A percentile compares a stretch with the other conserved stretches of the same genome.
These are phyloP conservation scores for Laburnicola sp. DNA, from an alignment of 2,329 filamentous ascomycete genomes.

Conservation along the genomic window DNA sequence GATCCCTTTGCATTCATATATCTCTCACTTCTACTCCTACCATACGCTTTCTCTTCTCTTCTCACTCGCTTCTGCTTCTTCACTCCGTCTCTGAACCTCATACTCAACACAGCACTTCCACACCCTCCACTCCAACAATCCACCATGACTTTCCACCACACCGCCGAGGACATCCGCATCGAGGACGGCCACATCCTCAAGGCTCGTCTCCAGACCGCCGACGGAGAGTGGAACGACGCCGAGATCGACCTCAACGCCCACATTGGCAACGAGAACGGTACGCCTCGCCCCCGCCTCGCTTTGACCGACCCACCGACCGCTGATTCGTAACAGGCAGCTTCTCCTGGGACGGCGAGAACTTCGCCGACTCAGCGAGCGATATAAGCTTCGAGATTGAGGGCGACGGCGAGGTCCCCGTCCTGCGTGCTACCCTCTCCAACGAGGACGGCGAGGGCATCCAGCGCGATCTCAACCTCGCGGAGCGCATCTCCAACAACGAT, in stretches of 20 bases:
- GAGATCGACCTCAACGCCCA: slow-evolving; percentile 55
- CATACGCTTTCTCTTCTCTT: not conserved
- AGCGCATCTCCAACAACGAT: slow-evolving; percentile 58
- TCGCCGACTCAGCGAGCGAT: slow-evolving; percentile 52
- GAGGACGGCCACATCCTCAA: slow-evolving; percentile 56
- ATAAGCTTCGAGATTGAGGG: slow-evolving; percentile 57
- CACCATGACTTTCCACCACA: slow-evolving; percentile 53
- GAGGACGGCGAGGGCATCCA: slow-evolving; percentile 47
- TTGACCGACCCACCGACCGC: too few relatives aligned
- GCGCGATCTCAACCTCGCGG: slow-evolving; percentile 59
- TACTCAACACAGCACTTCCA: too few relatives aligned
- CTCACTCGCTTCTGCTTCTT: not conserved
- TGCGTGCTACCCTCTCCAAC: slow-evolving; percentile 55
- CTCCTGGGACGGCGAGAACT: slow-evolving; percentile 53
- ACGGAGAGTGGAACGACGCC: slow-evolving; percentile 52
- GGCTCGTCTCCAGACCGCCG: slow-evolving; percentile 46
- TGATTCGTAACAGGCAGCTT: slow-evolving; percentile 47
- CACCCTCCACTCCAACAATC: too few relatives aligned
- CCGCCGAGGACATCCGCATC: slow-evolving; percentile 52
- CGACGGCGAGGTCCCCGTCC: slow-evolving; percentile 54
- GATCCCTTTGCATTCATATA: not conserved
- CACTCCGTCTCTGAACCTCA: not conserved
- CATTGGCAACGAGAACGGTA: slow-evolving; percentile 60
- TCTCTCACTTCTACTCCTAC: not conserved
- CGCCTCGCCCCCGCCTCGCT: not conserved